Conservation (phyloP, 495 filamentous ascomycete species). For the Aspergillus panamensis region DNA sequence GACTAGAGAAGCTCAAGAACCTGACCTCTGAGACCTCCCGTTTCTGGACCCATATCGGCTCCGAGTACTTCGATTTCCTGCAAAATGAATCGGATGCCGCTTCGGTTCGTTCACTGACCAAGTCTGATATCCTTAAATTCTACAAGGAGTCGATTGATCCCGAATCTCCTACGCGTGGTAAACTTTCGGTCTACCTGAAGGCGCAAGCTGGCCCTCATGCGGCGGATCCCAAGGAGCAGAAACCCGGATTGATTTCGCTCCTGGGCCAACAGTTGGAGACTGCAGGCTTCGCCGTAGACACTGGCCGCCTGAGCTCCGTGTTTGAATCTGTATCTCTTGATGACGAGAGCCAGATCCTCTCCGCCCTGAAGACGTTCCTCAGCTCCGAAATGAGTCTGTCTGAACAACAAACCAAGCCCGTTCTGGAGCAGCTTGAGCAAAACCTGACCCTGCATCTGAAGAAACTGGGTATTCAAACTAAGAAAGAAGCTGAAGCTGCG, state of each 20-base stretch:
- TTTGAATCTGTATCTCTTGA: slow-evolving; percentile 43
- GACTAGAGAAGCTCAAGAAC: slow-evolving; percentile 91
- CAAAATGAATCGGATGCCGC: slow-evolving; percentile 74
- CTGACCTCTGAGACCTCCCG: slow-evolving; percentile 76
- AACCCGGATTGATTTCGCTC: slow-evolving; percentile 47
- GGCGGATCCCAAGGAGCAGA: slow-evolving; percentile 47
- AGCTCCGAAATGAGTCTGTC: slow-evolving; percentile 42
- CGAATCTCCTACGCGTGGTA: slow-evolving; percentile 66
- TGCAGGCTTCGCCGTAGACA: slow-evolving; percentile 45
- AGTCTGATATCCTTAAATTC: slow-evolving; percentile 75
- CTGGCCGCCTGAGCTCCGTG: slow-evolving; percentile 37
- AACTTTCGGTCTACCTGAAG: slow-evolving; percentile 76
- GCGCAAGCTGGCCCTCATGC: slow-evolving; percentile 56
- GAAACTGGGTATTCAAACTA: slow-evolving; percentile 36
- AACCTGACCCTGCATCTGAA: slow-evolving; percentile 39
- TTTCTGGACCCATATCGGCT: slow-evolving; percentile 81
- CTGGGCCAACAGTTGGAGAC: slow-evolving; percentile 51
- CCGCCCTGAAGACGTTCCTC: slow-evolving; percentile 49
- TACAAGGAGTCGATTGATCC: slow-evolving; percentile 75
- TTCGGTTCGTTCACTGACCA: slow-evolving; percentile 68
- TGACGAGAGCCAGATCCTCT: slow-evolving; percentile 42
- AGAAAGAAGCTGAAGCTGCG: slow-evolving; percentile 22
- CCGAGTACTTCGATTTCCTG: slow-evolving; percentile 86
- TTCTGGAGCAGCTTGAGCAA: slow-evolving; percentile 45
- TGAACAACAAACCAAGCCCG: slow-evolving; percentile 38